Conservation (phyloP, 306 rosid genomes). For the Fragaria iinumae region DNA sequence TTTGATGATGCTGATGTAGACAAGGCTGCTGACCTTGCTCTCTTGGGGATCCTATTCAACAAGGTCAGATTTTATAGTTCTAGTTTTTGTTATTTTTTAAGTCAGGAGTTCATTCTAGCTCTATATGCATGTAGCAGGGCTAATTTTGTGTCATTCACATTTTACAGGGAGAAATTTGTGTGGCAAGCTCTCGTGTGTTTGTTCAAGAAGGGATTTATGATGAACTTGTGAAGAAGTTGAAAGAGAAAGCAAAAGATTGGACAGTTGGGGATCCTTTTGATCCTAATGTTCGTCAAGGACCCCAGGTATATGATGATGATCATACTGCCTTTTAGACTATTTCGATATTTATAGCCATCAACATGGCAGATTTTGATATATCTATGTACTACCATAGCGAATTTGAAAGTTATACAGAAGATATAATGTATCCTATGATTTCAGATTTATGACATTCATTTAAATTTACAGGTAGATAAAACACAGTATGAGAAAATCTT, state of each 20-base stretch:
- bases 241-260: slow-evolving; percentile 68
- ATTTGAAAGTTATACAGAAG: neutral
- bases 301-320: slow-evolving; percentile 50
- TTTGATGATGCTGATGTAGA: slow-evolving; percentile 76
- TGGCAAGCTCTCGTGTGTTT: slow-evolving; percentile 70
- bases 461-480: slow-evolving; percentile 58
- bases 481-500: slow-evolving; percentile 65
- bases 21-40: slow-evolving; percentile 70
- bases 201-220: slow-evolving; percentile 91
- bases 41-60: slow-evolving; percentile 50
- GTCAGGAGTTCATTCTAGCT: neutral
- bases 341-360: neutral
- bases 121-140: neutral
- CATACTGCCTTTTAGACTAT: neutral
- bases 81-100: neutral
- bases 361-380: neutral
- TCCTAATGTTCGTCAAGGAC: slow-evolving; percentile 68
- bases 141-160: neutral
- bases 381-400: neutral
- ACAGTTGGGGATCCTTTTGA: slow-evolving; percentile 88
- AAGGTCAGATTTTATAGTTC: slow-evolving; percentile 45
- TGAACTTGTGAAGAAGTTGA: slow-evolving; percentile 58
- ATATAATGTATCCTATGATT: neutral
- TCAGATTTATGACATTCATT: neutral
- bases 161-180: slow-evolving; percentile 77